Evolutionary conservation across 176 grass and related monocot species (phyloP).

Genomic region (Aechmea fasciata): DNA sequence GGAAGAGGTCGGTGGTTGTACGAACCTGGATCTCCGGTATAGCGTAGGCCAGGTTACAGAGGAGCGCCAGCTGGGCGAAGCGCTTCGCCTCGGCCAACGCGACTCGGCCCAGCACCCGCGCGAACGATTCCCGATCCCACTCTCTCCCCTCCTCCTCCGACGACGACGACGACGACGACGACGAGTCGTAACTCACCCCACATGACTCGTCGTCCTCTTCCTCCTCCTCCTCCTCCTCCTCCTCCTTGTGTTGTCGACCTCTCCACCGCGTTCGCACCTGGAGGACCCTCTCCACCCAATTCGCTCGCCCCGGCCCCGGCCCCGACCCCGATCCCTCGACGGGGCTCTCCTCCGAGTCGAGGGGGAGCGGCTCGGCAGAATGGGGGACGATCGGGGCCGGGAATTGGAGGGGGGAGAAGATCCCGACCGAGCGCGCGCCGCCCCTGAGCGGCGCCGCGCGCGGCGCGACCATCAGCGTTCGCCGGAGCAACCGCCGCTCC

Average conservation of each 20-base stretch:
- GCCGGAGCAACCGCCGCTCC: slow-evolving; percentile 59
- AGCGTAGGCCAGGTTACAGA: slow-evolving; percentile 96
- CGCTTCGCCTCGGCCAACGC: slow-evolving; percentile 51
- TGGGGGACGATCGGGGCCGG: slow-evolving; percentile 31
- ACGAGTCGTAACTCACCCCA: slow-evolving; percentile 58
- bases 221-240: slow-evolving; percentile 15
- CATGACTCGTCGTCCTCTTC: slow-evolving; percentile 33
- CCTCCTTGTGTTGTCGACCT: slow-evolving; percentile 13
- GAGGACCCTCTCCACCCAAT: slow-evolving; percentile 54
- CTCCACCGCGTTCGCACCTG: slow-evolving; percentile 27
- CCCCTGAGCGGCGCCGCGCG: slow-evolving; percentile 43
- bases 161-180: too few relatives aligned
- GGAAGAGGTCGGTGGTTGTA: not conserved
- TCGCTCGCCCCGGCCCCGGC: slow-evolving; percentile 2
- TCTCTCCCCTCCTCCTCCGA: slow-evolving; percentile 19
- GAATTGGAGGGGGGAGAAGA: slow-evolving; percentile 66
- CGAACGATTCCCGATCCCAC: slow-evolving; percentile 76
- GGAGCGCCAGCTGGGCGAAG: slow-evolving; percentile 77
- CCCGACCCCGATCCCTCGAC: slow-evolving; percentile 18
- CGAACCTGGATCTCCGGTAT: slow-evolving; percentile 91
- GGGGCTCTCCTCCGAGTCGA: slow-evolving; percentile 3
- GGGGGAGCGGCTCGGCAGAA: slow-evolving; percentile 12
- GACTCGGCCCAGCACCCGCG: slow-evolving; percentile 51
- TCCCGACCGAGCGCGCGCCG: slow-evolving; percentile 48
- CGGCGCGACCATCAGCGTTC: slow-evolving; percentile 26